phyloP scores from a whole-genome alignment of 345 rosid genomes.

The Lepidium aucheri region DNA sequence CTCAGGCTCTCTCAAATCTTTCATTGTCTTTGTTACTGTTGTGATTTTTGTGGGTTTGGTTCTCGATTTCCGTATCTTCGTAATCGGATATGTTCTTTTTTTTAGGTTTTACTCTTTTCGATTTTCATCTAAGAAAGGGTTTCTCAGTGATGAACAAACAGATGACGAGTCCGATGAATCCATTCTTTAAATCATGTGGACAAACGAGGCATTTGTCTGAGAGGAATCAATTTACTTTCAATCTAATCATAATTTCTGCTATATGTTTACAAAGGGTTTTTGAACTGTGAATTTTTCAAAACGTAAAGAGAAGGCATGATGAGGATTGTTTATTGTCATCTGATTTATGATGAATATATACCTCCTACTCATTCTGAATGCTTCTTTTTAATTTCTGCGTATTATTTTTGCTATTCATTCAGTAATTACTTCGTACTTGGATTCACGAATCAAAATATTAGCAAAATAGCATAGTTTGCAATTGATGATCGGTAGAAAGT shows the following conservation, averaged over 20 bases:
- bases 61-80: not conserved
- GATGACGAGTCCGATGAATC: constrained; percentile 75
- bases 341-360: constrained; percentile 27
- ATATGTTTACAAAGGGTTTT: not conserved
- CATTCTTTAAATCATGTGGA: constrained; percentile 53
- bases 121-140: not conserved
- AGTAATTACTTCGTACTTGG: not conserved
- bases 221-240: constrained; percentile 23
- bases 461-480: too few relatives aligned
- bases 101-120: not conserved
- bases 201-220: constrained; percentile 79
- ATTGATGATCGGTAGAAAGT: too few relatives aligned
- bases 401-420: not conserved
- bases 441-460: too few relatives aligned
- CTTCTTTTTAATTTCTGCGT: not conserved
- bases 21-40: not conserved
- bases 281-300: not conserved
- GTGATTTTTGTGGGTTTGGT: not conserved
- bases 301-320: constrained; percentile 3
- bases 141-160: constrained; percentile 49
- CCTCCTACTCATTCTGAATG: constrained; percentile 69
- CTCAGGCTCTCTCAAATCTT: not conserved
- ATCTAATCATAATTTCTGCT: not conserved
- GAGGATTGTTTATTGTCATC: constrained; percentile 36
- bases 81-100: not conserved